phyloP scores from a whole-genome alignment of 371 early-diverging fungal species.

The Mucor circinelloides region DNA sequence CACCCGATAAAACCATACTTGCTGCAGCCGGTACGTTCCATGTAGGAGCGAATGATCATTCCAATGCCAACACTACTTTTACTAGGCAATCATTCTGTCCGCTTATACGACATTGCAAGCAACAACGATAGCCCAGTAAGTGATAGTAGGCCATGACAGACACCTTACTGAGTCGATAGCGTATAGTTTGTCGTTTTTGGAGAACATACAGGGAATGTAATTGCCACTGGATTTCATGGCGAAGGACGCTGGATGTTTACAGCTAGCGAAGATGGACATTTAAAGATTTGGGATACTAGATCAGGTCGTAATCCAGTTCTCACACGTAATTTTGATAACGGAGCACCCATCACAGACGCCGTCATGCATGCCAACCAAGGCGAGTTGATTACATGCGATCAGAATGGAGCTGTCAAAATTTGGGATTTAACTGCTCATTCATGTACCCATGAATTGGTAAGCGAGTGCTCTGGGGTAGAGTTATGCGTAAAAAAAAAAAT shows the following conservation, averaged over 20 bases:
- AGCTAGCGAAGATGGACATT: conserved; percentile 90
- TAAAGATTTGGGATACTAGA: conserved; percentile 89
- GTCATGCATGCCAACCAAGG: conserved; percentile 96
- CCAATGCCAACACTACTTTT: not conserved
- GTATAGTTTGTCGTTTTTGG: conserved; percentile 75
- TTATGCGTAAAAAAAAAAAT: not conserved
- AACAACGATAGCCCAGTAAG: conserved; percentile 78
- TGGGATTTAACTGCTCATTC: conserved; percentile 93
- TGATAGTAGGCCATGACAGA: no score
- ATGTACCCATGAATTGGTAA: conserved; percentile 85
- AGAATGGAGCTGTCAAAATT: conserved; percentile 88
- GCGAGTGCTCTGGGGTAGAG: not conserved
- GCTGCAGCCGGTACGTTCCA: conserved; percentile 89
- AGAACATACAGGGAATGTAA: conserved; percentile 90
- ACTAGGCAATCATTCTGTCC: conserved; percentile 78
- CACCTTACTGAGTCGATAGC: no score
- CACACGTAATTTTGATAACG: conserved; percentile 86
- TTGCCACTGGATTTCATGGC: conserved; percentile 89
- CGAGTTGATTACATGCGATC: conserved; percentile 93
- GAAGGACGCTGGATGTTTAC: conserved; percentile 95
- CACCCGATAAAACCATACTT: conserved; percentile 91
- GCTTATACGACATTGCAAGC: conserved; percentile 84
- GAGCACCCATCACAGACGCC: conserved; percentile 90
- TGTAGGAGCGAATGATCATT: no score
- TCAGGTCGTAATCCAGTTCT: conserved; percentile 64